phyloP scores from a whole-genome alignment of 305 asterid genomes.

The Solanum hybrid region DNA sequence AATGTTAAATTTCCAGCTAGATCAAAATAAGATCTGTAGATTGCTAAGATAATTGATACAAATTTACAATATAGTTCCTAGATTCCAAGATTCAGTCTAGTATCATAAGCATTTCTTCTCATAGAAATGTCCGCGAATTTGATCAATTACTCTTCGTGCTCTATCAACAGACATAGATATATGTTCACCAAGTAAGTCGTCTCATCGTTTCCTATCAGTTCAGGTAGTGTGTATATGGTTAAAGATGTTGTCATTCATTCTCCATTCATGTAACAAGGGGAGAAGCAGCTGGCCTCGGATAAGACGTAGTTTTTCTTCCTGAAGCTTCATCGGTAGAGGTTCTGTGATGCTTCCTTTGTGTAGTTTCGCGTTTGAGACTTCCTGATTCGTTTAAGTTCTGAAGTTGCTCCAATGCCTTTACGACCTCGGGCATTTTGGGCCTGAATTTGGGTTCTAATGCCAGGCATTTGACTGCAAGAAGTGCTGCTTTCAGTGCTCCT shows the following conservation, averaged over 20 bases:
- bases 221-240: not conserved
- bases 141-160: not conserved
- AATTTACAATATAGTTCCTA: not conserved
- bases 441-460: slow-evolving; percentile 15
- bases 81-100: not conserved
- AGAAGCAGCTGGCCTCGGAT: slow-evolving; percentile 8
- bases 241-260: not conserved
- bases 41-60: not conserved
- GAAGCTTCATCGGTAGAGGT: not conserved
- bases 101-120: not conserved
- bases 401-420: slow-evolving; percentile 13
- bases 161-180: not conserved
- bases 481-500: slow-evolving; percentile 11
- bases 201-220: not conserved
- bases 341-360: not conserved
- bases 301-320: not conserved
- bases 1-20: not conserved
- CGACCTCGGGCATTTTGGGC: slow-evolving; percentile 16
- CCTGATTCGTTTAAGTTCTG: slow-evolving; percentile 10
- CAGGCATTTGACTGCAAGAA: slow-evolving; percentile 16
- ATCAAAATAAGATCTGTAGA: not conserved
- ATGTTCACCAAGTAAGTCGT: not conserved
- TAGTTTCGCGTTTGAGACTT: not conserved
- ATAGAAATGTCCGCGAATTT: not conserved
- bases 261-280: not conserved